A percentile compares a stretch with the other conserved stretches of the same genome.
Evolutionary conservation across 2,329 filamentous ascomycete genomes (phyloP).

Genomic region (Chrysosporium keratinophilum): DNA sequence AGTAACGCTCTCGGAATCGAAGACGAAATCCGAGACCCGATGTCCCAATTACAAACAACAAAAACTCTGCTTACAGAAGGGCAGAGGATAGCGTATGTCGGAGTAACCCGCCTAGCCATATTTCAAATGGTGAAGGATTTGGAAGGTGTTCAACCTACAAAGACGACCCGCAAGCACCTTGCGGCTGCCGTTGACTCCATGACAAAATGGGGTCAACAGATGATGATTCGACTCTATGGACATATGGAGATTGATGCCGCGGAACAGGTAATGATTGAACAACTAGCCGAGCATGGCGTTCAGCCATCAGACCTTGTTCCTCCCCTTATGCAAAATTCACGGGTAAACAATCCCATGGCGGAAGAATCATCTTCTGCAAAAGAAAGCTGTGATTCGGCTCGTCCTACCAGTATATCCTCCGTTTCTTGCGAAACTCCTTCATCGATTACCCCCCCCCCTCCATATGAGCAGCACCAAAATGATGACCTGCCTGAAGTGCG

Average conservation of each 20-base stretch:
- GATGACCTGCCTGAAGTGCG: conserved; percentile 69
- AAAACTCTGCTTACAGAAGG: conserved; percentile 92
- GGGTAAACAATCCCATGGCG: conserved; percentile 85
- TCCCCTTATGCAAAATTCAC: conserved; percentile 78
- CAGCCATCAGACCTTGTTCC: conserved; percentile 72
- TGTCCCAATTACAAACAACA: conserved; percentile 87
- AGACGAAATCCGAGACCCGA: conserved; percentile 71
- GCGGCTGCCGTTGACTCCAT: conserved; percentile 62
- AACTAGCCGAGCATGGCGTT: conserved; percentile 85
- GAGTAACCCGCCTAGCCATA: conserved; percentile 71
- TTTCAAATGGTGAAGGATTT: conserved; percentile 63
- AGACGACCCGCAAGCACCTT: conserved; percentile 60
- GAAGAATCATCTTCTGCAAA: conserved; percentile 26
- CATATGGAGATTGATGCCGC: conserved; percentile 89
- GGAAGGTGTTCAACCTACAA: conserved; percentile 51
- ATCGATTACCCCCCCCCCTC: conserved; percentile 44
- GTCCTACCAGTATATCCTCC: conserved; percentile 26
- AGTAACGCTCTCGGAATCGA: conserved; percentile 53
- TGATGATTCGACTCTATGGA: conserved; percentile 87
- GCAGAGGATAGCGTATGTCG: conserved; percentile 92
- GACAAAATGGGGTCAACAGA: conserved; percentile 96
- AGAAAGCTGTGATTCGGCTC: neutral
- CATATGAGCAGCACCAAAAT: conserved; percentile 51
- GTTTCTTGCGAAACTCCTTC: conserved; percentile 25
- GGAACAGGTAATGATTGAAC: conserved; percentile 98